Conservation (phyloP, 208 protist species). For the Wallacemonas rigidus region DNA sequence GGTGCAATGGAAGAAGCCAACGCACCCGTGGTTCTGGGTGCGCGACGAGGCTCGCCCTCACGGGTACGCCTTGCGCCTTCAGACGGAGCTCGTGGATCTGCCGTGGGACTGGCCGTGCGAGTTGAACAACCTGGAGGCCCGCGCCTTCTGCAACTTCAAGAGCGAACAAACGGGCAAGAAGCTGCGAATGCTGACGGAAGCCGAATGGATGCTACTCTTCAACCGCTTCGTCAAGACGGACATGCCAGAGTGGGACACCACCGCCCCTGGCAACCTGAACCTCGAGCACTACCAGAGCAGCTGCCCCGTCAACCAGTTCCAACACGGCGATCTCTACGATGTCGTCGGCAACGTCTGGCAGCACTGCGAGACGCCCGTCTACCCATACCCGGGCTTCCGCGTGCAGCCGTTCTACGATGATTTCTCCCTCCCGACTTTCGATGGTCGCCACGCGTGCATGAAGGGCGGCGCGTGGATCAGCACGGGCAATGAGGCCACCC, state of each 20-base stretch:
- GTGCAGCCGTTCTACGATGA: slow-evolving; percentile 96
- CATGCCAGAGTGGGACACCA: slow-evolving; percentile 64
- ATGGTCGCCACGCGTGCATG: slow-evolving; percentile 94
- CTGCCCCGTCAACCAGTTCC: slow-evolving; percentile 83
- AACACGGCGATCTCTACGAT: slow-evolving; percentile 88
- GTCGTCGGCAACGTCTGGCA: slow-evolving; percentile 97
- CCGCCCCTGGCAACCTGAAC: slow-evolving; percentile 88
- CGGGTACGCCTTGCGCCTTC: slow-evolving; percentile 88
- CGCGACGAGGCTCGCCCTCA: slow-evolving; percentile 61
- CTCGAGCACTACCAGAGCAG: slow-evolving; percentile 84
- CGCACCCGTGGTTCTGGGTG: slow-evolving; percentile 95
- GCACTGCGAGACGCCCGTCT: slow-evolving; percentile 90
- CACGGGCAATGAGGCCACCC: slow-evolving; percentile 94
- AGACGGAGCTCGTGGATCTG: slow-evolving; percentile 93
- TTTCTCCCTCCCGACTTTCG: slow-evolving; percentile 96
- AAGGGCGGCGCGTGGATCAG: slow-evolving; percentile 95
- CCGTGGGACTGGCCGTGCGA: slow-evolving; percentile 96
- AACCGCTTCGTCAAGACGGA: slow-evolving; percentile 84
- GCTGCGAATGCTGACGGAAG: slow-evolving; percentile 90
- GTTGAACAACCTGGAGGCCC: slow-evolving; percentile 95
- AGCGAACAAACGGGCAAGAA: slow-evolving; percentile 74
- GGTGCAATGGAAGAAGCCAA: slow-evolving; percentile 90
- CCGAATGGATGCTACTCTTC: slow-evolving; percentile 87
- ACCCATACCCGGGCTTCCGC: slow-evolving; percentile 91
- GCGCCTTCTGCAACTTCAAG: slow-evolving; percentile 95